These are phyloP conservation scores for Venturia pyrina DNA, from an alignment of 2,329 filamentous ascomycete species.

Conservation along the genomic window DNA sequence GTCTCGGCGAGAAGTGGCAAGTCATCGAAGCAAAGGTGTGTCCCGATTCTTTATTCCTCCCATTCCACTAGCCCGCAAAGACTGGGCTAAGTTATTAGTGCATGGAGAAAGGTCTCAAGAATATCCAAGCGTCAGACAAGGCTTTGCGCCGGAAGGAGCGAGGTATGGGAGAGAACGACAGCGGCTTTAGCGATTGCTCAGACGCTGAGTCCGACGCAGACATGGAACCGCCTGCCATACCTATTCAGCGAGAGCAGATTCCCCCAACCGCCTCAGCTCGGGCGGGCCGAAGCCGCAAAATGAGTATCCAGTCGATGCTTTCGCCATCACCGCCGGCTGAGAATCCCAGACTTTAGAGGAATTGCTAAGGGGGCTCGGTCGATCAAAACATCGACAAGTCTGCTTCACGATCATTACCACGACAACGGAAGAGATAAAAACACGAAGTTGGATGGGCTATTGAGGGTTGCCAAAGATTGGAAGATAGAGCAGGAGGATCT, in stretches of 20 bases:
- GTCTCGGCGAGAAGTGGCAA: slow-evolving; percentile 45
- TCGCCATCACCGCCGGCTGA: slow-evolving; percentile 17
- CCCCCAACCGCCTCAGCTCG: background rate
- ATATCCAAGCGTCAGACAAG: slow-evolving; percentile 60
- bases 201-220: slow-evolving; percentile 37
- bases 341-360: background rate
- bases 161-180: slow-evolving; percentile 51
- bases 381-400: background rate
- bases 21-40: slow-evolving; percentile 68
- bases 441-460: background rate
- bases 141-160: slow-evolving; percentile 57
- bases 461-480: background rate
- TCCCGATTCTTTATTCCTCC: slow-evolving; percentile 8
- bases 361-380: background rate
- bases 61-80: background rate
- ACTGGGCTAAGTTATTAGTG: slow-evolving; percentile 41
- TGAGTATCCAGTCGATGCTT: slow-evolving; percentile 31
- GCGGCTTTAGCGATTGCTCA: slow-evolving; percentile 49
- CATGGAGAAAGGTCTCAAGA: slow-evolving; percentile 76
- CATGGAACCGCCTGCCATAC: slow-evolving; percentile 36
- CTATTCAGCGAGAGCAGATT: background rate
- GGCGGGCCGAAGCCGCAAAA: slow-evolving; percentile 12
- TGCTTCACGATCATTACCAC: background rate
- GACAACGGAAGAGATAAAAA: background rate
- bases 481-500: background rate